phyloP scores from a whole-genome alignment of 345 rosid genomes.

The Gossypium rotundifolium region DNA sequence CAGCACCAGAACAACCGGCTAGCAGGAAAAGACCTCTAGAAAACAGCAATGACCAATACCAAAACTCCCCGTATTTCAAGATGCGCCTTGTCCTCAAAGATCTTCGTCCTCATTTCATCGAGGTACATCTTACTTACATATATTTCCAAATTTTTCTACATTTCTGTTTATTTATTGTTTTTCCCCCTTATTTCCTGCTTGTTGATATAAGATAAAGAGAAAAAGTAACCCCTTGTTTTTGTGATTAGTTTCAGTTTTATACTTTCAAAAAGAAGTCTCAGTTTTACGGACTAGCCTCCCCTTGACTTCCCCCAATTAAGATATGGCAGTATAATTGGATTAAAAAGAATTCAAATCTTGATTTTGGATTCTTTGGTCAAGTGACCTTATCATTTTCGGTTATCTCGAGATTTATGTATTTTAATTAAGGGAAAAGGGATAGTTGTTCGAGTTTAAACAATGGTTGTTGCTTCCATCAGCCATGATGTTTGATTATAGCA shows the following conservation, averaged over 20 bases:
- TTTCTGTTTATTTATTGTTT: background rate
- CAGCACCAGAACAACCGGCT: constrained; percentile 16
- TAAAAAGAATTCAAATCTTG: background rate
- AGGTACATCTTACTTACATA: constrained; percentile 25
- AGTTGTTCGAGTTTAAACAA: background rate
- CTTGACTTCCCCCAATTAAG: background rate
- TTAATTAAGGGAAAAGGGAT: background rate
- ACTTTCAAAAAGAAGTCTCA: background rate
- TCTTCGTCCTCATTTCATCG: constrained; percentile 55
- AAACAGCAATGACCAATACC: constrained; percentile 25
- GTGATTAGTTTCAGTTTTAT: no score
- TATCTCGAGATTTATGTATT: background rate
- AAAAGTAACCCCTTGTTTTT: background rate
- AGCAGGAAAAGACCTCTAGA: constrained; percentile 56
- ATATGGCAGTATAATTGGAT: background rate
- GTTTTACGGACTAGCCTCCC: background rate
- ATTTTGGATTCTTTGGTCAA: background rate
- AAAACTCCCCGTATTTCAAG: constrained; percentile 51
- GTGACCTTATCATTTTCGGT: background rate
- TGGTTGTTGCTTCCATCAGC: background rate
- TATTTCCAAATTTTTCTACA: background rate
- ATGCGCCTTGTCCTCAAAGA: constrained; percentile 50
- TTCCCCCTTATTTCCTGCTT: background rate
- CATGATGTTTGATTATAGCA: background rate
- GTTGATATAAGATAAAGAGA: background rate